Evolutionary conservation across 148 eudicot genomes (phyloP).

Genomic region (Polygonum maritimum): DNA sequence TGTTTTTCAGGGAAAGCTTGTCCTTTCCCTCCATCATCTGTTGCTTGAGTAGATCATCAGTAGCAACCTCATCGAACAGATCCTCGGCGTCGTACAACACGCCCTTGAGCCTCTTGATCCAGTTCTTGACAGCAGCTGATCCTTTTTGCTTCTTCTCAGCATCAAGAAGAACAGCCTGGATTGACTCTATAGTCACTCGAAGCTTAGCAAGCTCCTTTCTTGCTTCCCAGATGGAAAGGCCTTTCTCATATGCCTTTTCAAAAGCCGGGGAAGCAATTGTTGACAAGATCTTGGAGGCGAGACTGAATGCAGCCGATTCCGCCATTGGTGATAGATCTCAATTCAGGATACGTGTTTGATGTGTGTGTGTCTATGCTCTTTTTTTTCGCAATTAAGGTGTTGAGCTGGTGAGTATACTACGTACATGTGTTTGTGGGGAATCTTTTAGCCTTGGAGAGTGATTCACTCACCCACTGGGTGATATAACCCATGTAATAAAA

Average conservation of each 20-base stretch:
- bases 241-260: not conserved
- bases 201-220: not conserved
- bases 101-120: not conserved
- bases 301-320: not conserved
- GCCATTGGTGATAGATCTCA: not conserved
- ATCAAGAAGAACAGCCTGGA: constrained; percentile 21
- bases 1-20: not conserved
- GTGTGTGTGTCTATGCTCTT: too few species aligned
- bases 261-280: not conserved
- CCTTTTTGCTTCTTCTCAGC: constrained; percentile 23
- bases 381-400: too few species aligned
- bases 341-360: too few species aligned
- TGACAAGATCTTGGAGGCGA: not conserved
- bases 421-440: too few species aligned
- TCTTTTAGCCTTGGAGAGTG: too few species aligned
- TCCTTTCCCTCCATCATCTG: not conserved
- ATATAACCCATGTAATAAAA: too few species aligned
- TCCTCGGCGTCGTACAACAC: not conserved
- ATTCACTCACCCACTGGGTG: too few species aligned
- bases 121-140: constrained; percentile 9
- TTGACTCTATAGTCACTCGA: constrained; percentile 12
- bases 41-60: not conserved
- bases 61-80: not conserved
- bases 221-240: not conserved
- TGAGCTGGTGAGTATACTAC: too few species aligned